phyloP scores from a whole-genome alignment of 2,329 filamentous ascomycete genomes.

The Cladophialophora exuberans region DNA sequence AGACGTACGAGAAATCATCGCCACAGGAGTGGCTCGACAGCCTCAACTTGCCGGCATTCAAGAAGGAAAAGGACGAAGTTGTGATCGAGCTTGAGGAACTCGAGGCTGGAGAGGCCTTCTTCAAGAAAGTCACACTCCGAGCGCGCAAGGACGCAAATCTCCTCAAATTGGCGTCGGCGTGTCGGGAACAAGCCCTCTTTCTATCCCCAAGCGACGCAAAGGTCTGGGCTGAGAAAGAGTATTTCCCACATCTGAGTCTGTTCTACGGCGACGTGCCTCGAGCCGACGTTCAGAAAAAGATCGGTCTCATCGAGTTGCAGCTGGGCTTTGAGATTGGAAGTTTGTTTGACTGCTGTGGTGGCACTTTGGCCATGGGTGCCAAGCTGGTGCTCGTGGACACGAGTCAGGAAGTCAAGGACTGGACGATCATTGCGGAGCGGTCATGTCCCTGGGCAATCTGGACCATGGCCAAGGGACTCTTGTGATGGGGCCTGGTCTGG shows the following conservation, averaged over 20 bases:
- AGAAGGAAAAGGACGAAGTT: constrained; percentile 20
- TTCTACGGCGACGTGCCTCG: constrained; percentile 26
- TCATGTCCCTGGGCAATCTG: constrained; percentile 24
- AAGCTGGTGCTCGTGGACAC: constrained; percentile 28
- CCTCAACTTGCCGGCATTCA: constrained; percentile 20
- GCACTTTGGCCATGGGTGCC: constrained; percentile 22
- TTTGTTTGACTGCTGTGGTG: constrained; percentile 29
- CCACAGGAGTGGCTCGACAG: constrained; percentile 25
- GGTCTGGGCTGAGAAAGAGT: constrained; percentile 26
- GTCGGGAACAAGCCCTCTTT: constrained; percentile 10
- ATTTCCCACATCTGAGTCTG: constrained; percentile 25
- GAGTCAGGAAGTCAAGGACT: constrained; percentile 16
- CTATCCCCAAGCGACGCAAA: constrained; percentile 13
- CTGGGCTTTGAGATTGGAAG: constrained; percentile 25
- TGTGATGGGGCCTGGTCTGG: too few relatives aligned
- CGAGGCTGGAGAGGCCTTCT: constrained; percentile 24
- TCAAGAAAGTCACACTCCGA: constrained; percentile 25
- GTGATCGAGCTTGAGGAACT: constrained; percentile 23
- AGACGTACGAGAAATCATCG: constrained; percentile 7
- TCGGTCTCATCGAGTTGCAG: constrained; percentile 26
- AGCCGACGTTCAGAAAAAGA: constrained; percentile 25
- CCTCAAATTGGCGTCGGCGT: constrained; percentile 19
- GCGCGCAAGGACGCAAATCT: constrained; percentile 21
- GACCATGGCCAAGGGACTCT: constrained; percentile 22
- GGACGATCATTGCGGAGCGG: constrained; percentile 20